phyloP scores from a whole-genome alignment of 805 yeast species.

The Candida vartiovaarae region DNA sequence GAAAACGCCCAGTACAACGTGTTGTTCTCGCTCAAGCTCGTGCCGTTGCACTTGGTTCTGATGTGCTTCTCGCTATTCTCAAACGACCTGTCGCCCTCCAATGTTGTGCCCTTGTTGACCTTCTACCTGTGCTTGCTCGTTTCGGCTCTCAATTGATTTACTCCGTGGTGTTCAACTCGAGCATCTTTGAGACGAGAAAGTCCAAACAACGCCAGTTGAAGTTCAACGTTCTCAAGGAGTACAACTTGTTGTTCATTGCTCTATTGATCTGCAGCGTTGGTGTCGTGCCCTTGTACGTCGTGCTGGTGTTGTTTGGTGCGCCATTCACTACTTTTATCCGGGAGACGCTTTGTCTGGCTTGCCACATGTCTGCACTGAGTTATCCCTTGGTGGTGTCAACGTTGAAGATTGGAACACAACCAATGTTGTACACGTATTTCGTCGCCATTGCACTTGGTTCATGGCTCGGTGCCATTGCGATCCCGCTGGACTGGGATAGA shows the following conservation, averaged over 20 bases:
- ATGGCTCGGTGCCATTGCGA: slow-evolving; percentile 91
- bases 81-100: not conserved
- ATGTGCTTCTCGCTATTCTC: slow-evolving; percentile 5
- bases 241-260: slow-evolving; percentile 8
- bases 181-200: slow-evolving; percentile 5
- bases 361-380: slow-evolving; percentile 53
- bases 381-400: slow-evolving; percentile 62
- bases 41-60: slow-evolving; percentile 7
- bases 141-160: slow-evolving; percentile 4
- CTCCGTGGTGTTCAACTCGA: slow-evolving; percentile 4
- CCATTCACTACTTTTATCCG: slow-evolving; percentile 49
- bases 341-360: slow-evolving; percentile 55
- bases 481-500: slow-evolving; percentile 96
- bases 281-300: slow-evolving; percentile 24
- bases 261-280: slow-evolving; percentile 12
- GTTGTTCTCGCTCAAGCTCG: slow-evolving; percentile 4
- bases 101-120: not conserved
- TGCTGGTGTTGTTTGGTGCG: slow-evolving; percentile 69
- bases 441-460: slow-evolving; percentile 48
- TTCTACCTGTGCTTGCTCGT: slow-evolving; percentile 1
- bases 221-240: slow-evolving; percentile 3
- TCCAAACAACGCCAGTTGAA: slow-evolving; percentile 3
- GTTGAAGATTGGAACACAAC: slow-evolving; percentile 35
- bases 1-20: slow-evolving; percentile 3
- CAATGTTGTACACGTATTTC: slow-evolving; percentile 26